Evolutionary conservation across 257 asterid genomes (phyloP).

Genomic region (Penstemon eatonii): DNA sequence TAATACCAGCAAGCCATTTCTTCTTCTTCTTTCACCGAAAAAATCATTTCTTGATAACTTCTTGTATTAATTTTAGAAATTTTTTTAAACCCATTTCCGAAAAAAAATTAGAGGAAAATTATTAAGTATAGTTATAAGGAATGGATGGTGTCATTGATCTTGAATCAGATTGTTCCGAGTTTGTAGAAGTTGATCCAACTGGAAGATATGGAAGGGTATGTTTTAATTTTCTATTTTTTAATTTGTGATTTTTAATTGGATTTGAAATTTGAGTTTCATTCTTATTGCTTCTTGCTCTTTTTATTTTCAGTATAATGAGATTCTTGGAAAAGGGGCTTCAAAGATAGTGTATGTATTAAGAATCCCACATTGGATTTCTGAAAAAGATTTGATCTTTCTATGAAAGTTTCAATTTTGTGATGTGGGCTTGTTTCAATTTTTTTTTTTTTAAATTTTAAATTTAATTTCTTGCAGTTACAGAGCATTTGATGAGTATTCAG

Average conservation of each 20-base stretch:
- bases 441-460: not conserved
- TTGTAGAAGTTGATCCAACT: constrained; percentile 85
- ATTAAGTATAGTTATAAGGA: constrained; percentile 18
- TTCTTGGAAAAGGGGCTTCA: constrained; percentile 89
- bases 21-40: too few species aligned
- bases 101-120: too few species aligned
- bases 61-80: too few species aligned
- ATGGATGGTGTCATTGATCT: constrained; percentile 64
- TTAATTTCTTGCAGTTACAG: constrained; percentile 46
- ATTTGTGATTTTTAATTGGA: not conserved
- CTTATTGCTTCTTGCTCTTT: constrained; percentile 7
- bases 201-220: constrained; percentile 72
- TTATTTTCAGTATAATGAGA: constrained; percentile 67
- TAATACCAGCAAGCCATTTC: too few species aligned
- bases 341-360: constrained; percentile 65
- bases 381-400: constrained; percentile 20
- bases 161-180: constrained; percentile 64
- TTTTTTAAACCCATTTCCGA: too few species aligned
- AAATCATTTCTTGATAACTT: too few species aligned
- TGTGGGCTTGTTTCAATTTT: not conserved
- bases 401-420: not conserved
- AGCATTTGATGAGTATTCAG: constrained; percentile 79
- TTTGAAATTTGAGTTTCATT: not conserved
- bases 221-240: not conserved
- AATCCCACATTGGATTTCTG: constrained; percentile 25